Evolutionary conservation across 768 basidiomycete genomes (phyloP).

Genomic region (Lactifluus volemus): DNA sequence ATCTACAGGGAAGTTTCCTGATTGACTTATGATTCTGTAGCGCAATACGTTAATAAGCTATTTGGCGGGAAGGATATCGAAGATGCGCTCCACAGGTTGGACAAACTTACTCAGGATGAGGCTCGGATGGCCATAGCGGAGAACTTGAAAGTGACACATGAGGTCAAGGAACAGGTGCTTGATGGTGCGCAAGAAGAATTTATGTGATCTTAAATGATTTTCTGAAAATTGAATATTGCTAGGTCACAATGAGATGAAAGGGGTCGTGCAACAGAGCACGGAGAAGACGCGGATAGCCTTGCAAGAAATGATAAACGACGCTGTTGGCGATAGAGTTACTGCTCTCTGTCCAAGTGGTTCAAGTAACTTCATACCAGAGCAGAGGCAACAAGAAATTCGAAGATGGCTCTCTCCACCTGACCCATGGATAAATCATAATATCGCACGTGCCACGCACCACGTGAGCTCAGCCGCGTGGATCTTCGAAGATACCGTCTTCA

Average conservation of each 20-base stretch:
- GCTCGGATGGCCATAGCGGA: background rate
- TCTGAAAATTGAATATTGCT: background rate
- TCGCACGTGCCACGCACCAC: background rate
- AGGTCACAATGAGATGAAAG: background rate
- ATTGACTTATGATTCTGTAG: background rate
- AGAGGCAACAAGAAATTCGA: background rate
- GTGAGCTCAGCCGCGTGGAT: background rate
- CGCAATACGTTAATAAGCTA: background rate
- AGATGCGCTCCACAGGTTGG: background rate
- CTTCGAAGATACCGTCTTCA: background rate
- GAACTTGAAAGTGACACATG: background rate
- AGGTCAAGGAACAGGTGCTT: background rate
- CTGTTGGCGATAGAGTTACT: background rate
- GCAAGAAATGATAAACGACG: background rate
- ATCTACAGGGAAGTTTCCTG: background rate
- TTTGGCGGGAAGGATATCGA: background rate
- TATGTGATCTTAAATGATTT: too few species aligned
- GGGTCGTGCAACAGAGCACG: background rate
- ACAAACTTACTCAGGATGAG: background rate
- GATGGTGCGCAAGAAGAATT: background rate
- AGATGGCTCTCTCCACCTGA: slow-evolving; percentile 1
- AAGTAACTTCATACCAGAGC: background rate
- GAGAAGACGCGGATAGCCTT: too few species aligned
- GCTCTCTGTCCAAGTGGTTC: background rate
- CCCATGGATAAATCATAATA: background rate